Evolutionary conservation across 1,139 yeast genomes (phyloP).

Genomic region (Groenewaldozyma auringiensis): DNA sequence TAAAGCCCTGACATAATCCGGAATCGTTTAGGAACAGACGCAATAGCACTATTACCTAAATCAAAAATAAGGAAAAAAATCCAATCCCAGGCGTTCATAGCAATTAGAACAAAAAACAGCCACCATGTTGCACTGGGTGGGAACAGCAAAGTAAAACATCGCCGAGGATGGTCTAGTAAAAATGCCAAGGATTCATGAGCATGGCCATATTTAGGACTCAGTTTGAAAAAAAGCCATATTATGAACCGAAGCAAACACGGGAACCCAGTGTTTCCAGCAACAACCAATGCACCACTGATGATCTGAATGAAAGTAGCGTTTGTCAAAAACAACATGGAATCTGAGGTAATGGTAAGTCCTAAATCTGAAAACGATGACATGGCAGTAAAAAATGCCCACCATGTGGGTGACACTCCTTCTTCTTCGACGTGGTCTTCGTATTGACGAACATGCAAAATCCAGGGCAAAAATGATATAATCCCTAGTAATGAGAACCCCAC

Average conservation of each 20-base stretch:
- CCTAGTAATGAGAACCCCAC: slow-evolving; percentile 67
- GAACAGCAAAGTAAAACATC: slow-evolving; percentile 87
- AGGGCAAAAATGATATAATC: slow-evolving; percentile 53
- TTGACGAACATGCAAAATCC: slow-evolving; percentile 42
- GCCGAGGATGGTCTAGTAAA: slow-evolving; percentile 87
- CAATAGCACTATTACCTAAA: slow-evolving; percentile 34
- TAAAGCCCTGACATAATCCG: slow-evolving; percentile 74
- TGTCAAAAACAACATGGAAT: slow-evolving; percentile 65
- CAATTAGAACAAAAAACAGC: slow-evolving; percentile 67
- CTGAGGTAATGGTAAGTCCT: slow-evolving; percentile 72
- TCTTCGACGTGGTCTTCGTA: slow-evolving; percentile 40
- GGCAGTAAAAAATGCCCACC: slow-evolving; percentile 91
- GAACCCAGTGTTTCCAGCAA: slow-evolving; percentile 90
- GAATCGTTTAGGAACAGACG: slow-evolving; percentile 53
- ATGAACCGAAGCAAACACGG: slow-evolving; percentile 72
- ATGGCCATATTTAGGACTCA: slow-evolving; percentile 50
- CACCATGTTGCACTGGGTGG: slow-evolving; percentile 96
- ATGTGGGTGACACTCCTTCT: slow-evolving; percentile 60
- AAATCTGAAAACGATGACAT: slow-evolving; percentile 75
- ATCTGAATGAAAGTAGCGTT: slow-evolving; percentile 58
- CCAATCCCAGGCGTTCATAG: slow-evolving; percentile 69
- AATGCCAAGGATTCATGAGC: slow-evolving; percentile 70
- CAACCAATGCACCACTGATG: slow-evolving; percentile 57
- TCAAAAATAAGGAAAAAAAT: slow-evolving; percentile 74
- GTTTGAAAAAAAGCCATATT: slow-evolving; percentile 69